A percentile compares a stretch with the other conserved stretches of the same genome.
Evolutionary conservation across 2,329 filamentous ascomycete genomes (phyloP).

Genomic region (Scedosporium apiospermum): DNA sequence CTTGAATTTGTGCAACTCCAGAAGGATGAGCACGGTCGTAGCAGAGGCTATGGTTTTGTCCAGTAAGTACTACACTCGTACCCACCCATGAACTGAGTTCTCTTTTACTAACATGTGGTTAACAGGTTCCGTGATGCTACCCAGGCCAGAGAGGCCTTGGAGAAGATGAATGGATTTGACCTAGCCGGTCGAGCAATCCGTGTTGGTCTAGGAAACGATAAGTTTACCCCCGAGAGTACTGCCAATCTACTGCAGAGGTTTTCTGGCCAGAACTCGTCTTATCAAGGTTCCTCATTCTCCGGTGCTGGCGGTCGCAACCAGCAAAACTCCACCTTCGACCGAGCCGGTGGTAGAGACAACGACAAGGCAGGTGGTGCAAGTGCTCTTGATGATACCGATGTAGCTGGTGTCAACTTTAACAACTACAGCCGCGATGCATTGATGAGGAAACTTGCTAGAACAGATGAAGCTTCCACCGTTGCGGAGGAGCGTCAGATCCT

Average conservation of each 20-base stretch:
- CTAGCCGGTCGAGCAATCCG: slow-evolving; percentile 94
- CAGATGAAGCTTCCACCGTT: slow-evolving; percentile 61
- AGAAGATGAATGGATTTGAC: slow-evolving; percentile 99
- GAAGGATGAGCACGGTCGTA: slow-evolving; percentile 85
- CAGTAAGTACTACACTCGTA: slow-evolving; percentile 57
- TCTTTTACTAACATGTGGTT: slow-evolving; percentile 22
- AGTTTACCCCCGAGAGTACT: slow-evolving; percentile 96
- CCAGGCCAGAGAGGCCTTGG: slow-evolving; percentile 86
- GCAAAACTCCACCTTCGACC: slow-evolving; percentile 82
- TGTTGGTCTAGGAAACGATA: slow-evolving; percentile 99
- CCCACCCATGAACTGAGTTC: neutral
- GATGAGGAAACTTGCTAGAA: slow-evolving; percentile 96
- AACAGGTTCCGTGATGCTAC: slow-evolving; percentile 77
- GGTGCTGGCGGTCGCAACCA: slow-evolving; percentile 80
- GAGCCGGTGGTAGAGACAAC: slow-evolving; percentile 77
- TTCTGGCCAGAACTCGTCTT: slow-evolving; percentile 68
- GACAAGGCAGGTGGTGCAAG: slow-evolving; percentile 88
- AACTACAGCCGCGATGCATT: slow-evolving; percentile 97
- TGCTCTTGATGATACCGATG: slow-evolving; percentile 93
- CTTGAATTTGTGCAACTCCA: slow-evolving; percentile 96
- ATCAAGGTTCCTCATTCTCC: slow-evolving; percentile 85
- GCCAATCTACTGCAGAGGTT: slow-evolving; percentile 87
- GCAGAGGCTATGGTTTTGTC: slow-evolving; percentile 95
- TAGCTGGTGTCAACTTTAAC: slow-evolving; percentile 98
- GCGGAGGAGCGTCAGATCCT: slow-evolving; percentile 58